A percentile compares a stretch with the other conserved stretches of the same genome.
Conservation (phyloP, 1,284 basidiomycete species). For the Sanghuangporus sanghuang region DNA sequence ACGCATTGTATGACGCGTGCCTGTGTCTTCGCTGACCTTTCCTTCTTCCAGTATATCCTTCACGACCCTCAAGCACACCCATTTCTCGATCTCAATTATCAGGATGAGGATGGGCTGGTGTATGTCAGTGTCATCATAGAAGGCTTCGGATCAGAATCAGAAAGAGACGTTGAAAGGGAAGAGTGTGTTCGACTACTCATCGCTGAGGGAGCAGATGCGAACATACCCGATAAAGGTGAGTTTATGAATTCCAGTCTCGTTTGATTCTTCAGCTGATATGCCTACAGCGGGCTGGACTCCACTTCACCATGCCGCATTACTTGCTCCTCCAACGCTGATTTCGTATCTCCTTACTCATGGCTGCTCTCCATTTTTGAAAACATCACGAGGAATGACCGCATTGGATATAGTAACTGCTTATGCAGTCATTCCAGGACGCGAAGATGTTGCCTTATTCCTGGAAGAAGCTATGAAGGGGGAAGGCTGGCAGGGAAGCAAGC, state of each 20-base stretch:
- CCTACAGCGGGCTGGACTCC: slow-evolving; percentile 86
- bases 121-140: slow-evolving; percentile 77
- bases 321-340: slow-evolving; percentile 86
- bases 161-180: slow-evolving; percentile 79
- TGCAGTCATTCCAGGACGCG: slow-evolving; percentile 71
- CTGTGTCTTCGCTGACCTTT: slow-evolving; percentile 70
- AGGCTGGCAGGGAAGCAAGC: slow-evolving; percentile 64
- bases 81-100: slow-evolving; percentile 58
- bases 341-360: slow-evolving; percentile 92
- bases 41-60: slow-evolving; percentile 65
- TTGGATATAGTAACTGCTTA: slow-evolving; percentile 83
- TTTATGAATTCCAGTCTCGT: slow-evolving; percentile 17
- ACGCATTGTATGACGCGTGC: slow-evolving; percentile 67
- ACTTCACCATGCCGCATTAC: slow-evolving; percentile 88
- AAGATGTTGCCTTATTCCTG: slow-evolving; percentile 74
- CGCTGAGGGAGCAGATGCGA: slow-evolving; percentile 71
- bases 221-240: slow-evolving; percentile 59
- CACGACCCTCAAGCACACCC: slow-evolving; percentile 65
- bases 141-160: slow-evolving; percentile 78
- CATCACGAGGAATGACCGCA: slow-evolving; percentile 73
- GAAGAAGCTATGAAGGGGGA: slow-evolving; percentile 78
- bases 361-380: slow-evolving; percentile 72
- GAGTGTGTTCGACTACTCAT: slow-evolving; percentile 82
- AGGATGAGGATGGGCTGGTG: slow-evolving; percentile 82
- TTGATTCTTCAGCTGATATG: slow-evolving; percentile 5